Percentiles rank a stretch among this genome's conserved stretches.
Conservation (phyloP, 1,139 yeast species). For the Geotrichum aggregatum region DNA sequence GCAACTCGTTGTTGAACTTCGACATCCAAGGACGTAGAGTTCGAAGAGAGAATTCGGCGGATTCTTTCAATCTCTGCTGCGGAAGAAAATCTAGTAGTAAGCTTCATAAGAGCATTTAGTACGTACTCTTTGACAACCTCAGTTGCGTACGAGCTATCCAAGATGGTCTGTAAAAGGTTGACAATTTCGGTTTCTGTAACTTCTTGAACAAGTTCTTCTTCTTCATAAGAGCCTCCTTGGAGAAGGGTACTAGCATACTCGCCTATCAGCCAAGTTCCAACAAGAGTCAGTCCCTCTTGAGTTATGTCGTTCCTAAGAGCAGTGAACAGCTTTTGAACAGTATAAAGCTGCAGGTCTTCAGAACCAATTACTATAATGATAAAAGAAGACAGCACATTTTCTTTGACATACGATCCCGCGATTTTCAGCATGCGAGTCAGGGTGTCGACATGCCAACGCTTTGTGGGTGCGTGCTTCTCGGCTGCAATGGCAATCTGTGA, state of each 20-base stretch:
- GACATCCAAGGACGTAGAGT: conserved; percentile 60
- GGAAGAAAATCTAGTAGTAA: conserved; percentile 59
- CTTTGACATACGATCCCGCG: conserved; percentile 70
- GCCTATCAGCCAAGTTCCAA: conserved; percentile 82
- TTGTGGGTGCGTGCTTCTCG: conserved; percentile 65
- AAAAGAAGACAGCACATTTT: conserved; percentile 71
- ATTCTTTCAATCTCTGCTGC: conserved; percentile 50
- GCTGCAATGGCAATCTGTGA: conserved; percentile 70
- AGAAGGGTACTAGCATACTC: conserved; percentile 77
- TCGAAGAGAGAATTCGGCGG: conserved; percentile 56
- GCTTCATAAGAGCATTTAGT: conserved; percentile 71
- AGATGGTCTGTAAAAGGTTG: conserved; percentile 40
- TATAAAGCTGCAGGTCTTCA: conserved; percentile 52
- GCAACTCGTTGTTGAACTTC: conserved; percentile 85
- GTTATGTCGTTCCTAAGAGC: conserved; percentile 50
- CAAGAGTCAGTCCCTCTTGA: conserved; percentile 68
- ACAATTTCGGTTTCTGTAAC: conserved; percentile 37
- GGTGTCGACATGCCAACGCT: conserved; percentile 81
- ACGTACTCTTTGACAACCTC: conserved; percentile 55
- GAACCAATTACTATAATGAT: conserved; percentile 68
- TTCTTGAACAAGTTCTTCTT: conserved; percentile 39
- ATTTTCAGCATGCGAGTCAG: conserved; percentile 65
- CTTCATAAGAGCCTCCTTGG: conserved; percentile 44
- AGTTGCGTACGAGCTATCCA: conserved; percentile 45
- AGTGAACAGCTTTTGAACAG: conserved; percentile 54